phyloP scores from a whole-genome alignment of 805 yeast species.

The Kluyveromyces lactis region DNA sequence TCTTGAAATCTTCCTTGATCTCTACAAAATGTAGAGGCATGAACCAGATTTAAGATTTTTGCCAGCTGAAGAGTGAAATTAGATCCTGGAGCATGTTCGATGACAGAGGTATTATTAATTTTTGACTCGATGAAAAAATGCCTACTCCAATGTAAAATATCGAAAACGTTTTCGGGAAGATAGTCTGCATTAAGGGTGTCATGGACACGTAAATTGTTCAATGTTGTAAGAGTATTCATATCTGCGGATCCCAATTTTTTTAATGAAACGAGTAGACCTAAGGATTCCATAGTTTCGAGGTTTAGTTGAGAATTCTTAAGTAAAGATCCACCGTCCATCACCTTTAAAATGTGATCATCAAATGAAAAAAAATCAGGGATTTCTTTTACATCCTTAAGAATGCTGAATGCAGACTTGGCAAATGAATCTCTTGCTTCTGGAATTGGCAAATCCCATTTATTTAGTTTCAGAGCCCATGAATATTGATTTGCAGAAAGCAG shows the following conservation, averaged over 20 bases:
- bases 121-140: background rate
- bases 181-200: background rate
- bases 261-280: background rate
- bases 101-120: background rate
- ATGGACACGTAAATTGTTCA: background rate
- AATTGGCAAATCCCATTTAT: slow-evolving; percentile 65
- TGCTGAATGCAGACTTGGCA: slow-evolving; percentile 42
- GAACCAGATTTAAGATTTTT: background rate
- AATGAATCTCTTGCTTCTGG: slow-evolving; percentile 31
- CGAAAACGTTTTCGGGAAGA: slow-evolving; percentile 5
- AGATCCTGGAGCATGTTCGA: background rate
- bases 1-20: background rate
- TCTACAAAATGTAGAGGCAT: background rate
- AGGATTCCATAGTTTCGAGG: background rate
- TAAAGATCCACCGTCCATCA: background rate
- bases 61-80: background rate
- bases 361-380: slow-evolving; percentile 4
- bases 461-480: slow-evolving; percentile 70
- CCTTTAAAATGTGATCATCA: background rate
- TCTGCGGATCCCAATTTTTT: background rate
- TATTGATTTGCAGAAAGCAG: slow-evolving; percentile 27
- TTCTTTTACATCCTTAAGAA: slow-evolving; percentile 41
- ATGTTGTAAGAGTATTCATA: background rate
- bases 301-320: no score
- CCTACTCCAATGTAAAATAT: background rate